Evolutionary conservation across 495 filamentous ascomycete species (phyloP), one percentile per base, ranked within the genome.

Genomic region (Cryomyces minteri): DNA sequence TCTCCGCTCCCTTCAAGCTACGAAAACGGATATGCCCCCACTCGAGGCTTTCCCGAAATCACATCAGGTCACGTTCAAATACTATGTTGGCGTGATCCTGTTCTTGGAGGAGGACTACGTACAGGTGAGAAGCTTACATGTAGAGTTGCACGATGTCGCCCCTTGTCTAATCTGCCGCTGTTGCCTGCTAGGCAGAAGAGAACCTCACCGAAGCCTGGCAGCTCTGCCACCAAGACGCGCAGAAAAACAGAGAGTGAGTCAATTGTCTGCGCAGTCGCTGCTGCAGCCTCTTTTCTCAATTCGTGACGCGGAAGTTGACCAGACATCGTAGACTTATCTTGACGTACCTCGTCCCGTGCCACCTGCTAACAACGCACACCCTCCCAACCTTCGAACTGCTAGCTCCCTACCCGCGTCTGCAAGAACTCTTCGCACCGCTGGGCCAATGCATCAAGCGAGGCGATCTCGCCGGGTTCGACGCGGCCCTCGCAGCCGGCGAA

Each of bases 51-150:
- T 88, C 57, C 90, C 90, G 1, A 83, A 79, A 47, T 77, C 86
- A 0, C 88, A 98, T 50, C 79, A 82, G 40, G 87, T 95, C n/a
- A 94, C 90, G 2, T 96, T 92, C 64, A 82, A 87, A 54, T 98
- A 95, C 62, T 95, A 94, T 56, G 70, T 84, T 52, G 90, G 92
- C 11, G 80, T 96, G 11, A 75, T 96, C 25, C 64, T 73, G 43
- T 96, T 96, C 58, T 61, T 98, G 7, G 87, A 95, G 48, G 92
- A 96, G 59, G 80, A 95, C 49, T 98, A 98, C 53, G 66, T 64
- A 1, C 67, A 78, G 62, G 83, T 84, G 65, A 28, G 61, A 18
- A 31, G 32, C 57, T 66, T 42, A 63, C 48, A n/a, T n/a, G n/a
- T n/a, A n/a, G n/a, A n/a, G n/a, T n/a, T n/a, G n/a, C n/a, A n/a